Conservation (phyloP, 306 rosid genomes). For the Fragaria iinumae region DNA sequence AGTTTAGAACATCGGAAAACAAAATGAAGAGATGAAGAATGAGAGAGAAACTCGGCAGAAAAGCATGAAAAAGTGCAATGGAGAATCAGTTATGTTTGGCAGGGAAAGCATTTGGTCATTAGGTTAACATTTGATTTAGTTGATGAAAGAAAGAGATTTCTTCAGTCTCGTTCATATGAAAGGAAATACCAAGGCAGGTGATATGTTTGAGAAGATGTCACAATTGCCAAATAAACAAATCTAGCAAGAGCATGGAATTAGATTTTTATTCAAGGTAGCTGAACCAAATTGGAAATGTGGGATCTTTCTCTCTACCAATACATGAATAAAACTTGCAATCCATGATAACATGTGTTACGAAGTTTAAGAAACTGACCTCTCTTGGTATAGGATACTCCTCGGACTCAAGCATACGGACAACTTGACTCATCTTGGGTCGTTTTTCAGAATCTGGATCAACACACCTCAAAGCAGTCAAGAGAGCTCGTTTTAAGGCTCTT, state of each 20-base stretch:
- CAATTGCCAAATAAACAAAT: not conserved
- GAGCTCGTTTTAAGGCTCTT: conserved; percentile 78
- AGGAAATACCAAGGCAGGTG: not conserved
- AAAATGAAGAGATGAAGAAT: not conserved
- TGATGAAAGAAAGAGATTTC: not conserved
- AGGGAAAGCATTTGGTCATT: not conserved
- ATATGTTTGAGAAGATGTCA: not conserved
- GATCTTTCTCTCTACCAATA: not conserved
- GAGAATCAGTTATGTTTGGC: conserved; percentile 4
- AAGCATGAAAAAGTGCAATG: not conserved
- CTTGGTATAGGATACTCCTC: conserved; percentile 82
- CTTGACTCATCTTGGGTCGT: conserved; percentile 94
- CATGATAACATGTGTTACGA: not conserved
- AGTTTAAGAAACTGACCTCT: conserved; percentile 54
- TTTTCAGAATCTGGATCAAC: conserved; percentile 93
- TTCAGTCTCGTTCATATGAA: too few species aligned
- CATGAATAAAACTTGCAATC: not conserved
- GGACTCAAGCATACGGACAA: conserved; percentile 90
- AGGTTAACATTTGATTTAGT: not conserved
- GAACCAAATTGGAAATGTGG: not conserved
- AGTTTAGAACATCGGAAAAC: not conserved
- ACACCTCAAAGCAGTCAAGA: conserved; percentile 87
- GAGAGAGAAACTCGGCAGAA: not conserved
- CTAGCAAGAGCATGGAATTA: not conserved
- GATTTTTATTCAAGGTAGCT: not conserved